Conservation (phyloP, 495 filamentous ascomycete species). For the Aspergillus kassunensis region DNA sequence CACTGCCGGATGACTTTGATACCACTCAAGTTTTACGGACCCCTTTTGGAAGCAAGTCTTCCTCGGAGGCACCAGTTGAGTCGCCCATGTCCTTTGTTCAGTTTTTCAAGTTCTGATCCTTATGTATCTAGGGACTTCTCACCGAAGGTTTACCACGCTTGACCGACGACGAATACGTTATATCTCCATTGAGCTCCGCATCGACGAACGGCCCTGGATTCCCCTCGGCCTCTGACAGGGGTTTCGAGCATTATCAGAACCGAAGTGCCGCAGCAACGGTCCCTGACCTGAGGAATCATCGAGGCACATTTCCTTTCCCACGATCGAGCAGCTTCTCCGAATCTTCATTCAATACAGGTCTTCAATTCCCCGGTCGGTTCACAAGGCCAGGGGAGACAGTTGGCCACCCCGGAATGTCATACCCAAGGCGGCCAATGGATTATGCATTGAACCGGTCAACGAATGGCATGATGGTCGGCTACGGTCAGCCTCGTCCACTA, state of each 20-base stretch:
- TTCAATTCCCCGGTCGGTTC: slow-evolving; percentile 32
- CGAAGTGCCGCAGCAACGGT: slow-evolving; percentile 29
- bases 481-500: slow-evolving; percentile 30
- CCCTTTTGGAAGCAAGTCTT: slow-evolving; percentile 46
- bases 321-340: slow-evolving; percentile 45
- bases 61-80: slow-evolving; percentile 30
- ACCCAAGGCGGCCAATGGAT: slow-evolving; percentile 34
- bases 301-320: slow-evolving; percentile 32
- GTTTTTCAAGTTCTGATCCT: slow-evolving; percentile 14
- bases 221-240: slow-evolving; percentile 29
- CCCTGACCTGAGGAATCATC: slow-evolving; percentile 32
- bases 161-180: slow-evolving; percentile 41
- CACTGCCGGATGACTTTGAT: slow-evolving; percentile 88
- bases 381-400: slow-evolving; percentile 27
- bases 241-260: slow-evolving; percentile 28
- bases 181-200: slow-evolving; percentile 43
- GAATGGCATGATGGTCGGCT: slow-evolving; percentile 28
- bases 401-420: slow-evolving; percentile 28
- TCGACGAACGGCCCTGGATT: slow-evolving; percentile 42
- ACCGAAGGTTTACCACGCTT: slow-evolving; percentile 35
- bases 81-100: slow-evolving; percentile 23
- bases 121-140: slow-evolving; percentile 28
- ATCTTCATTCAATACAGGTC: slow-evolving; percentile 30
- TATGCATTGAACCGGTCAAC: slow-evolving; percentile 29
- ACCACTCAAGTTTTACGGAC: slow-evolving; percentile 85